Percentiles rank a stretch among this genome's conserved stretches.
Evolutionary conservation across 169 alveolate genomes (phyloP).

Genomic region (Cryptosporidium ryanae): DNA sequence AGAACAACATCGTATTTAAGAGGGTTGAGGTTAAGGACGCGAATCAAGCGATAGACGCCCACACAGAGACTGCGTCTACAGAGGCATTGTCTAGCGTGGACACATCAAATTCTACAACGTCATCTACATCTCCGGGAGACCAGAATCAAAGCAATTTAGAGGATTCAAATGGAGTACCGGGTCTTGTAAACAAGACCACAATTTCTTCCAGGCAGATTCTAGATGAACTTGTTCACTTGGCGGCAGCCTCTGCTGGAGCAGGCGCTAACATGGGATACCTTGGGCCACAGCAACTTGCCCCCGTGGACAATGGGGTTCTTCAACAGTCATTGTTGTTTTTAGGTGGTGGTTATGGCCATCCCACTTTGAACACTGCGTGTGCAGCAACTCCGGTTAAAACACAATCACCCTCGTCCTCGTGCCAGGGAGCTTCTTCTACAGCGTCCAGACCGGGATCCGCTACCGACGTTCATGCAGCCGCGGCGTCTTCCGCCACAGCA

Average conservation of each 20-base stretch:
- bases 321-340: slow-evolving; percentile 46
- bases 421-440: background rate
- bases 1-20: slow-evolving; percentile 30
- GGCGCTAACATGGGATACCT: background rate
- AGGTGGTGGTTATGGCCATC: slow-evolving; percentile 20
- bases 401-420: slow-evolving; percentile 25
- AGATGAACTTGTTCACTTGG: slow-evolving; percentile 58
- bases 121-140: slow-evolving; percentile 47
- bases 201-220: slow-evolving; percentile 24
- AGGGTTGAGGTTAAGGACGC: slow-evolving; percentile 1
- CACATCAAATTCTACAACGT: slow-evolving; percentile 59
- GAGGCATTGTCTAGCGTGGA: slow-evolving; percentile 32
- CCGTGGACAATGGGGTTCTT: slow-evolving; percentile 24
- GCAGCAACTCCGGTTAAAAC: slow-evolving; percentile 8
- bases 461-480: background rate
- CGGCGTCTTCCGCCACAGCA: slow-evolving; percentile 18
- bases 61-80: slow-evolving; percentile 37
- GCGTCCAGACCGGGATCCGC: background rate
- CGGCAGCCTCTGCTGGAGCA: slow-evolving; percentile 9
- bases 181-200: background rate
- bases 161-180: background rate
- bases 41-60: slow-evolving; percentile 10
- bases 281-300: slow-evolving; percentile 21
- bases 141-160: slow-evolving; percentile 7
- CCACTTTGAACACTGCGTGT: background rate